phyloP scores from a whole-genome alignment of 78 protist species.

The Cyanophora paradoxa region DNA sequence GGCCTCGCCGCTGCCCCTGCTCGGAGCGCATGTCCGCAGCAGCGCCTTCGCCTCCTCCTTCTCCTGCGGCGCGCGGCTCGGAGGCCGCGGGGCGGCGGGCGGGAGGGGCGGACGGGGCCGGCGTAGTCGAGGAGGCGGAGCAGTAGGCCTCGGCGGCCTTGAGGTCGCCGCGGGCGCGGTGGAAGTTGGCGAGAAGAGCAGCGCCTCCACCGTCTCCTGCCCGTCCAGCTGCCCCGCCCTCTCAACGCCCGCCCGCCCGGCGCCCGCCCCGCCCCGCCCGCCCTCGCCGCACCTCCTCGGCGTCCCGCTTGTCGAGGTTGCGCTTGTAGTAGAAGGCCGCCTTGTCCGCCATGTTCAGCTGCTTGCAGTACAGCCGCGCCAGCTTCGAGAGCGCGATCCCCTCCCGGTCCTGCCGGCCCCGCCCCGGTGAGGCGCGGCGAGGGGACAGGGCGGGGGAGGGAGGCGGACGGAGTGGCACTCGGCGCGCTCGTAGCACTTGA shows the following conservation, averaged over 20 bases:
- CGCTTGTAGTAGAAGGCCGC: conserved; percentile 50
- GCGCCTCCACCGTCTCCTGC: conserved; percentile 60
- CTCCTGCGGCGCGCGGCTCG: not conserved
- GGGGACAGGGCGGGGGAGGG: not conserved
- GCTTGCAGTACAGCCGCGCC: conserved; percentile 48
- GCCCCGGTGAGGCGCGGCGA: not conserved
- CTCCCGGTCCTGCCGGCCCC: conserved; percentile 28
- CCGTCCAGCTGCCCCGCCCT: conserved; percentile 27
- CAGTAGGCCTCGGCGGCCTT: conserved; percentile 45
- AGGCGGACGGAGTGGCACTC: conserved; percentile 46
- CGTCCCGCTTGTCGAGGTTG: conserved; percentile 49
- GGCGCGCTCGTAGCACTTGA: conserved; percentile 76
- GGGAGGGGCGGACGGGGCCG: not conserved
- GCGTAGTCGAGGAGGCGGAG: conserved; percentile 41
- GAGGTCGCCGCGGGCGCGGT: conserved; percentile 19
- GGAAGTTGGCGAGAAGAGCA: conserved; percentile 43
- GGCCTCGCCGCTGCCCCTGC: too few relatives aligned
- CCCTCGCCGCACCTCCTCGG: too few relatives aligned
- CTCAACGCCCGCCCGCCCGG: not conserved
- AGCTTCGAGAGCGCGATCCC: conserved; percentile 52
- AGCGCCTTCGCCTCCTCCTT: conserved; percentile 4
- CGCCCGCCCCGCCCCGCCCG: not conserved
- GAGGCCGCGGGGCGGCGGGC: not conserved
- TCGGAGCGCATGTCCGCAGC: conserved; percentile 7
- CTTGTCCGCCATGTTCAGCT: conserved; percentile 24